Percentiles rank a stretch among this genome's conserved stretches.
phyloP scores from a whole-genome alignment of 306 rosid species.

The Cicer cuneatum region DNA sequence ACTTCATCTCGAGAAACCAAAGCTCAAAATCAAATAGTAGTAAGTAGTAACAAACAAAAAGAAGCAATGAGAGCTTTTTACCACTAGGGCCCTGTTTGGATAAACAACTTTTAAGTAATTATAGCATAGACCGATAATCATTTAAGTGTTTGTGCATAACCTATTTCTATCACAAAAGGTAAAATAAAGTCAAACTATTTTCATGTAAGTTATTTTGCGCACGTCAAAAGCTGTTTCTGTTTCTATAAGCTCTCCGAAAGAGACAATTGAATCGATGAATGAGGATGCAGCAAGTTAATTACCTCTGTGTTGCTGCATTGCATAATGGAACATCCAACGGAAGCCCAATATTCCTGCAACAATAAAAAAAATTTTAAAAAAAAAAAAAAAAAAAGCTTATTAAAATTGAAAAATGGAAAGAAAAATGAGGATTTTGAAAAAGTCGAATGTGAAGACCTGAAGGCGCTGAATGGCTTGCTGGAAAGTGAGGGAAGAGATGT shows the following conservation, averaged over 20 bases:
- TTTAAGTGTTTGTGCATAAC: too few species aligned
- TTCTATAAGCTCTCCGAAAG: too few species aligned
- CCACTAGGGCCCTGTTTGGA: not conserved
- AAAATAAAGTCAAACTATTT: too few species aligned
- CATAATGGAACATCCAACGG: slow-evolving; percentile 97
- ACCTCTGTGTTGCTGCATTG: slow-evolving; percentile 99
- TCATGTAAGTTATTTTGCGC: too few species aligned
- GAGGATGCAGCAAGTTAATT: slow-evolving; percentile 22
- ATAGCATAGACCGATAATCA: too few species aligned
- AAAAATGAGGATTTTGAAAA: slow-evolving; percentile 2
- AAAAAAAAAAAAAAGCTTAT: not conserved
- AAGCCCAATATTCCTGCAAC: slow-evolving; percentile 93
- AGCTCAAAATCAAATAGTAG: slow-evolving; percentile 1
- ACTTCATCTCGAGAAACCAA: not conserved
- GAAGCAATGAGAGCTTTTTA: not conserved
- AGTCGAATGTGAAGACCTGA: slow-evolving; percentile 59
- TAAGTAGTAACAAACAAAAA: not conserved
- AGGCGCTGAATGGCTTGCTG: slow-evolving; percentile 98
- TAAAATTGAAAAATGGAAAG: not conserved
- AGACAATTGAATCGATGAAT: not conserved
- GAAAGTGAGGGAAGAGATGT: slow-evolving; percentile 64
- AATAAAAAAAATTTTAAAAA: too few species aligned
- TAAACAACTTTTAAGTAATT: too few species aligned
- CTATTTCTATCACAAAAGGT: too few species aligned
- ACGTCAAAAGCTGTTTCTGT: too few species aligned